Conservation (phyloP, 2,329 filamentous ascomycete species). For the Endocalyx cinctus region DNA sequence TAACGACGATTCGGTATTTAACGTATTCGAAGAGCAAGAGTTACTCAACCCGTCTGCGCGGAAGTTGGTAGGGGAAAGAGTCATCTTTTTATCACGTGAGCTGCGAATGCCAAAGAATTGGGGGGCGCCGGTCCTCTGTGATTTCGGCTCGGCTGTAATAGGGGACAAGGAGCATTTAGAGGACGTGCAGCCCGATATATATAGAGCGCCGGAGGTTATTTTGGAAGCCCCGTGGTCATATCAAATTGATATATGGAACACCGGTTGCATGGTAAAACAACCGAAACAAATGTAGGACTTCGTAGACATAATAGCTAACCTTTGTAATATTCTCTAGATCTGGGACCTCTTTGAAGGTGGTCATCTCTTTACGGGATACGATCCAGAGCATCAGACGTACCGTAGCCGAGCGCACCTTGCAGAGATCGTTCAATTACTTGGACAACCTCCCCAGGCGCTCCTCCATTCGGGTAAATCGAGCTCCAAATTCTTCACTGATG, state of each 20-base stretch:
- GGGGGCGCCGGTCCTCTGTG: constrained; percentile 32
- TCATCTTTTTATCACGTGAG: constrained; percentile 38
- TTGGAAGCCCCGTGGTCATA: constrained; percentile 40
- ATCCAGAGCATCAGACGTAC: constrained; percentile 34
- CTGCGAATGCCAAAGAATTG: constrained; percentile 19
- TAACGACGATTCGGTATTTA: constrained; percentile 34
- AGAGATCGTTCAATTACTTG: constrained; percentile 43
- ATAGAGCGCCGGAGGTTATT: constrained; percentile 43
- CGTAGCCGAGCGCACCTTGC: constrained; percentile 42
- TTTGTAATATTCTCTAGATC: constrained; percentile 27
- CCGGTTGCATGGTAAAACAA: constrained; percentile 42
- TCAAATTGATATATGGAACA: constrained; percentile 48
- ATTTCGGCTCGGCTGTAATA: constrained; percentile 42
- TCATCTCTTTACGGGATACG: constrained; percentile 37
- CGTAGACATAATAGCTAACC: not conserved
- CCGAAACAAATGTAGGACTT: not conserved
- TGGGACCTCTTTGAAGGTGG: constrained; percentile 46
- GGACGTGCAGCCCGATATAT: constrained; percentile 35
- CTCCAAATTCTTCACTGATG: constrained; percentile 33
- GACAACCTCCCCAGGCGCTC: constrained; percentile 33
- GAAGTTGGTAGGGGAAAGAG: constrained; percentile 35
- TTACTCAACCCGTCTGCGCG: constrained; percentile 33
- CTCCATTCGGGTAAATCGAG: constrained; percentile 26
- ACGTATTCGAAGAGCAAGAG: constrained; percentile 35
- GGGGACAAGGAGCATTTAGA: constrained; percentile 30